phyloP scores from a whole-genome alignment of 345 rosid species.

The Chamaenerion angustifolium region DNA sequence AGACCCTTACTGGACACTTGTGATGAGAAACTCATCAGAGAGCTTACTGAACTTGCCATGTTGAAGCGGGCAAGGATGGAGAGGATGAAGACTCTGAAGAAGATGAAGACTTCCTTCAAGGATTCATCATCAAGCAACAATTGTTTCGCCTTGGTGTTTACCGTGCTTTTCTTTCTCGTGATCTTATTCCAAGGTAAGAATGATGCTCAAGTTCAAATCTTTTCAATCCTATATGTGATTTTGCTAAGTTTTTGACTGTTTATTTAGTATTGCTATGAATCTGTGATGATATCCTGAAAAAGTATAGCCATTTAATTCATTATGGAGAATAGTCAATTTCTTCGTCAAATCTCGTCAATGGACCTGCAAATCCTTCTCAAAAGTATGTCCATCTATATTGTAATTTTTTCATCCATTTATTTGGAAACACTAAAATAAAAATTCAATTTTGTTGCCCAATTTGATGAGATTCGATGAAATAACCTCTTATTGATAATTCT shows the following conservation, averaged over 20 bases:
- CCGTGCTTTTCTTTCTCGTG: slow-evolving; percentile 10
- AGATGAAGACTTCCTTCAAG: slow-evolving; percentile 46
- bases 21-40: slow-evolving; percentile 70
- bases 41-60: slow-evolving; percentile 71
- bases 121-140: slow-evolving; percentile 40
- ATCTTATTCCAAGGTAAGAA: slow-evolving; percentile 46
- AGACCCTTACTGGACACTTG: slow-evolving; percentile 75
- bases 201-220: background rate
- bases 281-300: too few species aligned
- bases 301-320: too few species aligned
- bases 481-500: background rate
- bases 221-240: too few species aligned
- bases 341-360: slow-evolving; percentile 23
- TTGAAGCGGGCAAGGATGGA: slow-evolving; percentile 75
- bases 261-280: too few species aligned
- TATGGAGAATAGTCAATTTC: slow-evolving; percentile 13
- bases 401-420: background rate
- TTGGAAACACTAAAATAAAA: too few species aligned
- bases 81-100: slow-evolving; percentile 78
- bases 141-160: slow-evolving; percentile 30
- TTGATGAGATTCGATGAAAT: background rate
- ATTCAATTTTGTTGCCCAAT: too few species aligned
- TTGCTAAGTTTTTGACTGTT: too few species aligned
- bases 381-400: slow-evolving; percentile 20
- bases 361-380: slow-evolving; percentile 23